Evolutionary conservation across 2,329 filamentous ascomycete genomes (phyloP).

Genomic region (Xylaria polymorpha): DNA sequence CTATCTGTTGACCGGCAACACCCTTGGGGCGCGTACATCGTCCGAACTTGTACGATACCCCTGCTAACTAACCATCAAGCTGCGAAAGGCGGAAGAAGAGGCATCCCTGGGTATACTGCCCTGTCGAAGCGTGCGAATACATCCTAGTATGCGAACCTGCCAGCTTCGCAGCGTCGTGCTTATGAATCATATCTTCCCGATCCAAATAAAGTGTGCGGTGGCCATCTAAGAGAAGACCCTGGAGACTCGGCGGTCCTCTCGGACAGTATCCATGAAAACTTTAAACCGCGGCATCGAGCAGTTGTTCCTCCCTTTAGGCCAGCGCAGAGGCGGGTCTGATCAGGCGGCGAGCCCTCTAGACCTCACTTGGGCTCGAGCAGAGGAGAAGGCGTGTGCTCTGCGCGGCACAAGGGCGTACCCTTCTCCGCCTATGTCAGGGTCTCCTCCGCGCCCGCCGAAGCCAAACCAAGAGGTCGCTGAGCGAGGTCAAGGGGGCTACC

Average conservation of each 20-base stretch:
- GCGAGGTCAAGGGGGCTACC: constrained; percentile 63
- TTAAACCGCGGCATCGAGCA: constrained; percentile 58
- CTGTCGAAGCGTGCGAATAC: constrained; percentile 39
- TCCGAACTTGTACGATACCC: constrained; percentile 21
- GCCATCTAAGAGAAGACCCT: constrained; percentile 45
- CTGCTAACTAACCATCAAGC: constrained; percentile 38
- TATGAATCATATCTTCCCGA: constrained; percentile 38
- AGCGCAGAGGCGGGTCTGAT: constrained; percentile 68
- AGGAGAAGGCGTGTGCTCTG: constrained; percentile 65
- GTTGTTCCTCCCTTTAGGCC: constrained; percentile 63
- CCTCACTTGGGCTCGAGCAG: constrained; percentile 66
- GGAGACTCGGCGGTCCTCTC: constrained; percentile 46
- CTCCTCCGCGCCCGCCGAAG: constrained; percentile 70
- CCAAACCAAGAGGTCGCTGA: constrained; percentile 67
- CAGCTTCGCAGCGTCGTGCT: constrained; percentile 33
- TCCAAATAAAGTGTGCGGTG: constrained; percentile 37
- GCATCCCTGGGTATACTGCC: constrained; percentile 24
- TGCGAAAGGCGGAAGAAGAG: constrained; percentile 30
- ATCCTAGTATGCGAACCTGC: constrained; percentile 42
- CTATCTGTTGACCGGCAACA: constrained; percentile 28
- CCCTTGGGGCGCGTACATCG: constrained; percentile 27
- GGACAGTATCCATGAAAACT: constrained; percentile 65
- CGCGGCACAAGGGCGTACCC: constrained; percentile 71
- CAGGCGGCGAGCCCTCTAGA: constrained; percentile 66
- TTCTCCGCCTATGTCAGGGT: constrained; percentile 80